Evolutionary conservation across 495 filamentous ascomycete species (phyloP).

Genomic region (Chaetomium tenue): DNA sequence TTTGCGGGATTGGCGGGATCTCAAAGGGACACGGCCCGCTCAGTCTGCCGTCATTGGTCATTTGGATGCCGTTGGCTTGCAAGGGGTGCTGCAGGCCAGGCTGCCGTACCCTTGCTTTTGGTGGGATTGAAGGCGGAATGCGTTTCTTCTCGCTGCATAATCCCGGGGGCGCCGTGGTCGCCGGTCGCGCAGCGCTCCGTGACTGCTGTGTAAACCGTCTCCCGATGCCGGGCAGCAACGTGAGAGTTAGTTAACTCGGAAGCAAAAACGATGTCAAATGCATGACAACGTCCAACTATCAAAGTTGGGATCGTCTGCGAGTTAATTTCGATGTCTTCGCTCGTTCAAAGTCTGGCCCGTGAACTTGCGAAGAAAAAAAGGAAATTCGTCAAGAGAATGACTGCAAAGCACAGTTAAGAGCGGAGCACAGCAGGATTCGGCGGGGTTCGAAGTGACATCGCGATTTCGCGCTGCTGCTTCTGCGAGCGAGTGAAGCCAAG

Average conservation of each 20-base stretch:
- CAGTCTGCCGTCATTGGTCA: constrained; percentile 29
- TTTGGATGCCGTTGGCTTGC: constrained; percentile 10
- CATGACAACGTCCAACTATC: not conserved
- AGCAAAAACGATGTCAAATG: not conserved
- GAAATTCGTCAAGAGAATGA: not conserved
- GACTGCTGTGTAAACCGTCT: not conserved
- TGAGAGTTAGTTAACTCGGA: not conserved
- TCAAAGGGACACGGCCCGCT: constrained; percentile 21
- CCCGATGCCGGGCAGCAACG: constrained; percentile 8
- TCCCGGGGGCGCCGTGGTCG: constrained; percentile 16
- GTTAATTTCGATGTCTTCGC: not conserved
- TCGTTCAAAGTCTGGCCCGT: not conserved
- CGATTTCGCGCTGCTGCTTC: not conserved
- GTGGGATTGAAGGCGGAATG: constrained; percentile 13
- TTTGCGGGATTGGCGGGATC: not conserved
- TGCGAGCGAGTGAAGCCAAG: not conserved
- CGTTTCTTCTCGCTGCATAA: constrained; percentile 21
- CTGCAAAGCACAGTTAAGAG: not conserved
- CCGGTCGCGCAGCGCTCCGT: constrained; percentile 19
- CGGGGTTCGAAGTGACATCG: not conserved
- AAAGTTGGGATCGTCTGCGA: not conserved
- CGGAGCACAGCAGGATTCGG: not conserved
- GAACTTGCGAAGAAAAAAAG: not conserved
- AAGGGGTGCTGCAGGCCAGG: constrained; percentile 19
- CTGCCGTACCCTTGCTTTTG: constrained; percentile 21